Evolutionary conservation across 2,329 filamentous ascomycete genomes (phyloP).

Genomic region (Fusarium xylarioides): DNA sequence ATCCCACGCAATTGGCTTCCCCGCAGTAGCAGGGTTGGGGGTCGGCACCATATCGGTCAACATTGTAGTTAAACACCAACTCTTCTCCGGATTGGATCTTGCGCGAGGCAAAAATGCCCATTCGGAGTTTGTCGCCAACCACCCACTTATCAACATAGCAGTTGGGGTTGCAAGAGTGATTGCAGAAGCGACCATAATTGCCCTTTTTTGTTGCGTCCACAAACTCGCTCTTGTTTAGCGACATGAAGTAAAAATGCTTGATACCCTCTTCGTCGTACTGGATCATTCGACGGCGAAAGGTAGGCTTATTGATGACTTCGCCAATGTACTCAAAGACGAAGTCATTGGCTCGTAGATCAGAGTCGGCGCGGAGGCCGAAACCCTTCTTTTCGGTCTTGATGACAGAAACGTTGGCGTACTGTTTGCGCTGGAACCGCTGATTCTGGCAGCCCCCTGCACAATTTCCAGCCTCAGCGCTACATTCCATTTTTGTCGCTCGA

Average conservation of each 20-base stretch:
- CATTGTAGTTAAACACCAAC: conserved; percentile 99
- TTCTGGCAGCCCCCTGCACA: conserved; percentile 92
- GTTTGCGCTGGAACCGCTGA: conserved; percentile 89
- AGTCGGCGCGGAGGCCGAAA: conserved; percentile 86
- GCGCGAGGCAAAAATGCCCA: conserved; percentile 96
- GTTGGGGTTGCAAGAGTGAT: conserved; percentile 98
- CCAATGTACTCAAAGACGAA: conserved; percentile 99
- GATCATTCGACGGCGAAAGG: conserved; percentile 88
- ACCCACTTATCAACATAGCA: conserved; percentile 99
- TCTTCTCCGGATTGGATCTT: conserved; percentile 89
- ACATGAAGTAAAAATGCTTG: conserved; percentile 99
- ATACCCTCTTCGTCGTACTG: conserved; percentile 97
- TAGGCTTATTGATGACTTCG: conserved; percentile 93
- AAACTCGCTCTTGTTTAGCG: conserved; percentile 93
- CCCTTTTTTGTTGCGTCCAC: conserved; percentile 97
- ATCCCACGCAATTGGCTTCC: conserved; percentile 93
- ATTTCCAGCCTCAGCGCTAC: conserved; percentile 78
- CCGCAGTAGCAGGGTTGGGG: conserved; percentile 97
- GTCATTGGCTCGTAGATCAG: conserved; percentile 79
- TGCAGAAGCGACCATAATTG: conserved; percentile 96
- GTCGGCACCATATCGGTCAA: conserved; percentile 96
- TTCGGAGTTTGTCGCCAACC: conserved; percentile 93
- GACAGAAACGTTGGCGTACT: conserved; percentile 91
- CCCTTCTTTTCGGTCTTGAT: conserved; percentile 99
- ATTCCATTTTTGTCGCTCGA: conserved; percentile 97